phyloP scores from a whole-genome alignment of 2,329 filamentous ascomycete genomes.

The Aspergillus texensis region DNA sequence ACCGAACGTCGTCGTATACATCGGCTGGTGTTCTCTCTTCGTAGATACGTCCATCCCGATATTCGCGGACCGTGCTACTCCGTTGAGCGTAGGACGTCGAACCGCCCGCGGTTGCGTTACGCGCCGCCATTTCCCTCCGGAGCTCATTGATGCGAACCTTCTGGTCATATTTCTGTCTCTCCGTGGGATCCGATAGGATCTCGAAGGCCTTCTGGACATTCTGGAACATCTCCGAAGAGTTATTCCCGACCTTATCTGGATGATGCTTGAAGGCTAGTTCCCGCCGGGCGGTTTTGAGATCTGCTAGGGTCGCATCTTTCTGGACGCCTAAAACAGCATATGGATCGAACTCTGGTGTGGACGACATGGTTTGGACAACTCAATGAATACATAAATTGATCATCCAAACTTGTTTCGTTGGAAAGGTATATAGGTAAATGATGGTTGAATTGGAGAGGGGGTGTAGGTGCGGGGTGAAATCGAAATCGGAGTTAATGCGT shows the following conservation, averaged over 20 bases:
- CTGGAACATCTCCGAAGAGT: slow-evolving; percentile 80
- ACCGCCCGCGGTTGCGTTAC: slow-evolving; percentile 34
- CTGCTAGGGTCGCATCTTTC: slow-evolving; percentile 68
- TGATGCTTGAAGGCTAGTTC: slow-evolving; percentile 88
- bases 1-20: slow-evolving; percentile 39
- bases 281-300: slow-evolving; percentile 78
- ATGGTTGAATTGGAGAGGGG: not conserved
- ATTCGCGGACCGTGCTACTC: slow-evolving; percentile 35
- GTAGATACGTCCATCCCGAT: slow-evolving; percentile 46
- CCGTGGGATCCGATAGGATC: slow-evolving; percentile 75
- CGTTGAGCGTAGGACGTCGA: slow-evolving; percentile 22
- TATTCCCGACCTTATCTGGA: slow-evolving; percentile 86
- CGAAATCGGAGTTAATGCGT: slow-evolving; percentile 3
- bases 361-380: slow-evolving; percentile 27
- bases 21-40: slow-evolving; percentile 47
- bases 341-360: slow-evolving; percentile 62
- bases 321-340: slow-evolving; percentile 76
- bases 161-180: slow-evolving; percentile 76
- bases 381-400: slow-evolving; percentile 4
- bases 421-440: not conserved
- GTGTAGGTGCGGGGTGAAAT: not conserved
- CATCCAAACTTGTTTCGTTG: not conserved
- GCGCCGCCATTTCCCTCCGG: slow-evolving; percentile 57
- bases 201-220: slow-evolving; percentile 93
- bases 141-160: slow-evolving; percentile 68